Conservation (phyloP, 306 rosid genomes). For the Styphnolobium japonicum region DNA sequence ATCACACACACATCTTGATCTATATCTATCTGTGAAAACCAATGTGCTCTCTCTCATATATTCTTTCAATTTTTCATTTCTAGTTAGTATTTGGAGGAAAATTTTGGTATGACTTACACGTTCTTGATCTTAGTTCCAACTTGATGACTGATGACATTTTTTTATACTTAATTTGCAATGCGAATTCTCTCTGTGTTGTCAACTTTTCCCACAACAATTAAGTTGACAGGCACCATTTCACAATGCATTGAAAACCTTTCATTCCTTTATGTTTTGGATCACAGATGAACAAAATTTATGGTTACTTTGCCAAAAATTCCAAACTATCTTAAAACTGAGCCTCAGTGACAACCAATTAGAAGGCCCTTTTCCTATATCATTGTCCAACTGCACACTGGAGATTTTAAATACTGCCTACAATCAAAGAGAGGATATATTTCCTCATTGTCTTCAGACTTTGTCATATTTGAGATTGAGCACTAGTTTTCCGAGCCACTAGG, state of each 20-base stretch:
- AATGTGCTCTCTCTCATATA: too few species aligned
- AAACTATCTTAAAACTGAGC: too few species aligned
- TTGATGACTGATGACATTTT: background rate
- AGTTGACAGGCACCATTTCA: slow-evolving; percentile 17
- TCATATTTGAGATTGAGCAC: background rate
- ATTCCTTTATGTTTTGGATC: background rate
- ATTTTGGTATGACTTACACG: too few species aligned
- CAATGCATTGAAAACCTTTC: slow-evolving; percentile 2
- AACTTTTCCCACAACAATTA: background rate
- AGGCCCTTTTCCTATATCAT: slow-evolving; percentile 28
- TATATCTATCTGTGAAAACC: too few species aligned
- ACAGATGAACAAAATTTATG: slow-evolving; percentile 27
- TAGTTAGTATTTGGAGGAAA: too few species aligned
- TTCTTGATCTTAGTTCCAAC: slow-evolving; percentile 24
- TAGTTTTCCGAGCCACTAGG: slow-evolving; percentile 34
- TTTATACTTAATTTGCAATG: slow-evolving; percentile 6
- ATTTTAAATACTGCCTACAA: slow-evolving; percentile 39
- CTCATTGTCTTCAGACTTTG: slow-evolving; percentile 30
- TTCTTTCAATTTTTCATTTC: too few species aligned
- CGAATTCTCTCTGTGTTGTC: background rate
- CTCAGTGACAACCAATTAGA: slow-evolving; percentile 27
- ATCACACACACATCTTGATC: too few species aligned
- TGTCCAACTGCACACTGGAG: slow-evolving; percentile 1
- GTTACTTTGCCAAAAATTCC: slow-evolving; percentile 22
- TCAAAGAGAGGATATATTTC: slow-evolving; percentile 28